These are phyloP conservation scores for Zelopaecilomyces penicillatus DNA, from an alignment of 2,329 filamentous ascomycete species.

Conservation along the genomic window DNA sequence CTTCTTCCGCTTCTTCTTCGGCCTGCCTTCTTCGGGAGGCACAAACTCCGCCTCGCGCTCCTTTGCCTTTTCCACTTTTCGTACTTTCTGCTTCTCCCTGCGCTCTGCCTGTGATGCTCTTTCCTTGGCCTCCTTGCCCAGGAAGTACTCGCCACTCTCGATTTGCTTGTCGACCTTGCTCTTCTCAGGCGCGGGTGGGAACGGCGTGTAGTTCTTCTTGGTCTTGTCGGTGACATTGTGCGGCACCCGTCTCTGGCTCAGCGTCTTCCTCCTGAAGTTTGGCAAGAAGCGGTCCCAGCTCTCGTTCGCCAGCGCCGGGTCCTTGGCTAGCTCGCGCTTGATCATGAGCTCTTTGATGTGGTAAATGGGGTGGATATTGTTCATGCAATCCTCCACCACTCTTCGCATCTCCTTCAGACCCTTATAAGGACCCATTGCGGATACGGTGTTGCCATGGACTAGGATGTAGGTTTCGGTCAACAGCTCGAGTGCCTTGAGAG, in stretches of 20 bases:
- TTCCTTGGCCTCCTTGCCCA: constrained; percentile 88
- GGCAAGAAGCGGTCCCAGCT: constrained; percentile 95
- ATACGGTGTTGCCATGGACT: constrained; percentile 93
- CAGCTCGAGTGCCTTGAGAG: constrained; percentile 86
- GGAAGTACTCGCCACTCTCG: constrained; percentile 94
- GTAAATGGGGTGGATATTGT: constrained; percentile 94
- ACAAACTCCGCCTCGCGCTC: constrained; percentile 81
- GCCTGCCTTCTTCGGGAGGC: constrained; percentile 68
- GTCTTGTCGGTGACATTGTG: constrained; percentile 84
- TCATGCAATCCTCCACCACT: constrained; percentile 92
- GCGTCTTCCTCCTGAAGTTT: constrained; percentile 89
- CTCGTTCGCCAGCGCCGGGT: constrained; percentile 76
- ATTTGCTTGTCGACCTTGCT: constrained; percentile 98
- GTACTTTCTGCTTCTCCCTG: constrained; percentile 74
- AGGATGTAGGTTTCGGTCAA: constrained; percentile 88
- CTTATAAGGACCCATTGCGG: constrained; percentile 85
- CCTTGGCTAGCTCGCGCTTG: constrained; percentile 83
- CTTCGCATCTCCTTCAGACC: constrained; percentile 86
- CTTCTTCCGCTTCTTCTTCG: constrained; percentile 59
- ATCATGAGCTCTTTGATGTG: constrained; percentile 73
- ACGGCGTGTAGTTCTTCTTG: constrained; percentile 93
- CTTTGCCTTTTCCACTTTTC: constrained; percentile 80
- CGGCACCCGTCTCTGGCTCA: constrained; percentile 75
- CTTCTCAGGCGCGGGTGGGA: constrained; percentile 95
- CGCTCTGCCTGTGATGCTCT: constrained; percentile 70